Conservation (phyloP, 805 yeast species). For the Yarrowia sp. region DNA sequence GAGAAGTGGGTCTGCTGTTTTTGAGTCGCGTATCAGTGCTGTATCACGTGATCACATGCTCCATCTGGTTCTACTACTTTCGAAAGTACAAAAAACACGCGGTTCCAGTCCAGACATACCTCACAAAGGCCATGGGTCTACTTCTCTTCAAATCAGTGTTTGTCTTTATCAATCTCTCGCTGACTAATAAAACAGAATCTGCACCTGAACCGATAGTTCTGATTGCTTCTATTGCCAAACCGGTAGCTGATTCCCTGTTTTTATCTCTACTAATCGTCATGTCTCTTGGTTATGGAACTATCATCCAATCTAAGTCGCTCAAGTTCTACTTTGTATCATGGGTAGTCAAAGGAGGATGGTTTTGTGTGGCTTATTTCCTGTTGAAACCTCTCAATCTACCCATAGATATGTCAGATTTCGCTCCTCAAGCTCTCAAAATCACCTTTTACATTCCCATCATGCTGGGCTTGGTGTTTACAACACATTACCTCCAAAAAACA, state of each 20-base stretch:
- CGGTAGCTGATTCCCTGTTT: not conserved
- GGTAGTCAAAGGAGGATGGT: slow-evolving; percentile 1
- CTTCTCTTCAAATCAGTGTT: not conserved
- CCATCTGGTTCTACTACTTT: slow-evolving; percentile 3
- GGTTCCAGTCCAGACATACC: not conserved
- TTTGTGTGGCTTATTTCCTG: not conserved
- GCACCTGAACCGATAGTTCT: not conserved
- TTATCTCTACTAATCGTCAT: not conserved
- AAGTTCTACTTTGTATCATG: slow-evolving; percentile 1
- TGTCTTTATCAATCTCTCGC: not conserved
- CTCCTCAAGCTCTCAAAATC: not conserved
- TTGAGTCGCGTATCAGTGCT: not conserved
- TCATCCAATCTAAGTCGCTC: not conserved
- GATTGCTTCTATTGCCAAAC: not conserved
- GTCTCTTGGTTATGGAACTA: not conserved
- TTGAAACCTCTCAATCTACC: slow-evolving; percentile 1
- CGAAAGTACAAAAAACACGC: not conserved
- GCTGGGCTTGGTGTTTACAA: not conserved
- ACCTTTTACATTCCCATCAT: slow-evolving; percentile 13
- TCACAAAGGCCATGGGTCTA: slow-evolving; percentile 2
- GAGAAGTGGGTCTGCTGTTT: not conserved
- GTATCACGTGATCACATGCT: not conserved
- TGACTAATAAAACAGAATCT: not conserved
- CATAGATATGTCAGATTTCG: not conserved
- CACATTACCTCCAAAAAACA: not conserved